Evolutionary conservation across 1,284 basidiomycete species (phyloP).

Genomic region (Fomitiporia mediterranea): DNA sequence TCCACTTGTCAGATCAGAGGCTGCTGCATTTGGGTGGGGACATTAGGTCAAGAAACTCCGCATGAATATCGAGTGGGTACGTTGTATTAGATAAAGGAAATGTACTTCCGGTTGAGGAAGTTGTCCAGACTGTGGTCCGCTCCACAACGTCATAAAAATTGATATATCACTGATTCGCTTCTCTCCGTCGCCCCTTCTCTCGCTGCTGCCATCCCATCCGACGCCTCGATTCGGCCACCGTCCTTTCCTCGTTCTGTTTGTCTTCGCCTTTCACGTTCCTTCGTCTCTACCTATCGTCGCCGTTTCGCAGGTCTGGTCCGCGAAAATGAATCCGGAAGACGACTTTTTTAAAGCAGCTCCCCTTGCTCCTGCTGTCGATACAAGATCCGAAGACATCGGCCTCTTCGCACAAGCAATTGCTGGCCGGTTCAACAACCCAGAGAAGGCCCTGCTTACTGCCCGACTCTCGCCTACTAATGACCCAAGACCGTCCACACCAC

Average conservation of each 20-base stretch:
- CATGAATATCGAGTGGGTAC: no score
- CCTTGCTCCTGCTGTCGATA: slow-evolving; percentile 7
- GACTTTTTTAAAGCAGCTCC: slow-evolving; percentile 22
- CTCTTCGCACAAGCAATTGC: slow-evolving; percentile 27
- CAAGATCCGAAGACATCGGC: slow-evolving; percentile 20
- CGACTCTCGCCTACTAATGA: slow-evolving; percentile 22
- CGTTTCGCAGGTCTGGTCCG: no score
- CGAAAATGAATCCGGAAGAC: slow-evolving; percentile 17
- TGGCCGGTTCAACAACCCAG: slow-evolving; percentile 21
- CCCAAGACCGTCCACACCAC: slow-evolving; percentile 9
- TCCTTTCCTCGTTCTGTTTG: not conserved
- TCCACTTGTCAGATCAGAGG: no score
- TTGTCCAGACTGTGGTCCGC: no score
- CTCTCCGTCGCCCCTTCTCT: not conserved
- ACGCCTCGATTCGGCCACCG: not conserved
- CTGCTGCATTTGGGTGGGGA: no score
- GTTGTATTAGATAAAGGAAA: no score
- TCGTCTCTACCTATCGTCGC: not conserved
- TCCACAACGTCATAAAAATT: no score
- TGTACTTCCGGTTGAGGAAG: no score
- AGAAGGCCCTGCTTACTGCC: slow-evolving; percentile 23
- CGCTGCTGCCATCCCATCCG: slow-evolving; percentile 4
- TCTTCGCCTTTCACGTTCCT: not conserved
- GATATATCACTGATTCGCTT: no score
- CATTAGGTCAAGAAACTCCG: no score